Evolutionary conservation across 306 rosid species (phyloP).

Genomic region (Rosa multiflora): DNA sequence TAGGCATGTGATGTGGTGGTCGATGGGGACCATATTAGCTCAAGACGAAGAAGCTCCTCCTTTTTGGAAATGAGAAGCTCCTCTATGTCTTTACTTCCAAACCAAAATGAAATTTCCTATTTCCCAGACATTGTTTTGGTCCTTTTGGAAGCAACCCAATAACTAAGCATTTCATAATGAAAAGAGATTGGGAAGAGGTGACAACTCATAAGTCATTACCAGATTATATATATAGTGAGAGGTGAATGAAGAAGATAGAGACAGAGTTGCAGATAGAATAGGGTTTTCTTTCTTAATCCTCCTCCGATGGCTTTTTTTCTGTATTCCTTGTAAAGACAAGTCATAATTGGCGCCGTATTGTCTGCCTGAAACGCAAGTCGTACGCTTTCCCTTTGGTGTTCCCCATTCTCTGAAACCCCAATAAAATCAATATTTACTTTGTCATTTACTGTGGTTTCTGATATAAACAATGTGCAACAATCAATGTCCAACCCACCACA

Average conservation of each 20-base stretch:
- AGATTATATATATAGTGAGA: background rate
- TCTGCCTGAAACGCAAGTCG: conserved; percentile 46
- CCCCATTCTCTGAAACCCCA: conserved; percentile 22
- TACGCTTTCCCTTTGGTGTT: conserved; percentile 38
- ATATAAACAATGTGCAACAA: background rate
- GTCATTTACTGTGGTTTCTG: conserved; percentile 12
- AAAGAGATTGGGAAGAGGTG: background rate
- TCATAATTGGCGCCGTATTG: conserved; percentile 39
- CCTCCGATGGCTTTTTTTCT: conserved; percentile 4
- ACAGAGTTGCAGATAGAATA: background rate
- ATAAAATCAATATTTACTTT: conserved; percentile 2
- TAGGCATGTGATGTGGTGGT: conserved; percentile 10
- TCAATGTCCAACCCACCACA: conserved; percentile 1
- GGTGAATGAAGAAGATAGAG: background rate
- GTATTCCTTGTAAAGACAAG: background rate
- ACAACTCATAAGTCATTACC: conserved; percentile 1
- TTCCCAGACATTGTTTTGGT: conserved; percentile 2
- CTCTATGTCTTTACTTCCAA: background rate
- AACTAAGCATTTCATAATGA: background rate
- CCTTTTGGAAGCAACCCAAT: conserved; percentile 7
- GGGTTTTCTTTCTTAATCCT: background rate
- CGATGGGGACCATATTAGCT: background rate
- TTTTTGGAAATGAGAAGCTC: conserved; percentile 3
- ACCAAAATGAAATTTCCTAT: conserved; percentile 10
- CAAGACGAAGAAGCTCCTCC: background rate